Evolutionary conservation across 1,284 basidiomycete genomes (phyloP).

Genomic region (Ustilago cynodontis): DNA sequence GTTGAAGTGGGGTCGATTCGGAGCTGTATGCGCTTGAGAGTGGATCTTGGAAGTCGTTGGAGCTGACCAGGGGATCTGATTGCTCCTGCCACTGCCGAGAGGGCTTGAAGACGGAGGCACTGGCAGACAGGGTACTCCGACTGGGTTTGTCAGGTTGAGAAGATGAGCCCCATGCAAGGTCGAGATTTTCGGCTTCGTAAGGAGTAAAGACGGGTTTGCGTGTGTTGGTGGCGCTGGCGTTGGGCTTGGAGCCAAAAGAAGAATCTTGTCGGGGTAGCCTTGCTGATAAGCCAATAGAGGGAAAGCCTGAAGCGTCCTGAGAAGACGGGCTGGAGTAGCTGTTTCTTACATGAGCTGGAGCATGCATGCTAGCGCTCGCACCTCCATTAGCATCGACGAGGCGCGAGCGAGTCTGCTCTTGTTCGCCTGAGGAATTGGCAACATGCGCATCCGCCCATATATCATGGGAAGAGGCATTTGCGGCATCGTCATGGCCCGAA

Average conservation of each 20-base stretch:
- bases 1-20: neutral
- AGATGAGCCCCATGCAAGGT: constrained; percentile 28
- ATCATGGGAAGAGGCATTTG: constrained; percentile 18
- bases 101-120: constrained; percentile 35
- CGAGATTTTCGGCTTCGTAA: constrained; percentile 35
- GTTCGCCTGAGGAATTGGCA: constrained; percentile 7
- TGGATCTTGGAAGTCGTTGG: constrained; percentile 33
- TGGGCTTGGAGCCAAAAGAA: constrained; percentile 36
- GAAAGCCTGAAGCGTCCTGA: constrained; percentile 35
- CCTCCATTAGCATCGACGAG: constrained; percentile 42
- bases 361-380: constrained; percentile 52
- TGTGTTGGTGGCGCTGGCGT: constrained; percentile 5
- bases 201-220: constrained; percentile 32
- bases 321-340: neutral
- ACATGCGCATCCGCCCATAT: constrained; percentile 30
- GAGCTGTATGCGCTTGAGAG: constrained; percentile 32
- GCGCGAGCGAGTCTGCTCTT: neutral
- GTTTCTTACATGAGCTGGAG: constrained; percentile 26
- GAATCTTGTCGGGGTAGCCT: constrained; percentile 30
- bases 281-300: constrained; percentile 31
- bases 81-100: constrained; percentile 13
- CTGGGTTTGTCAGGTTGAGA: constrained; percentile 15
- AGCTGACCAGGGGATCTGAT: neutral
- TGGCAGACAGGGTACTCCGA: constrained; percentile 22
- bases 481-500: constrained; percentile 11